A percentile compares a stretch with the other conserved stretches of the same genome.
These are phyloP conservation scores for Globisporangium echinulatum DNA, from an alignment of 352 stramenopile genomes.

Conservation along the genomic window DNA sequence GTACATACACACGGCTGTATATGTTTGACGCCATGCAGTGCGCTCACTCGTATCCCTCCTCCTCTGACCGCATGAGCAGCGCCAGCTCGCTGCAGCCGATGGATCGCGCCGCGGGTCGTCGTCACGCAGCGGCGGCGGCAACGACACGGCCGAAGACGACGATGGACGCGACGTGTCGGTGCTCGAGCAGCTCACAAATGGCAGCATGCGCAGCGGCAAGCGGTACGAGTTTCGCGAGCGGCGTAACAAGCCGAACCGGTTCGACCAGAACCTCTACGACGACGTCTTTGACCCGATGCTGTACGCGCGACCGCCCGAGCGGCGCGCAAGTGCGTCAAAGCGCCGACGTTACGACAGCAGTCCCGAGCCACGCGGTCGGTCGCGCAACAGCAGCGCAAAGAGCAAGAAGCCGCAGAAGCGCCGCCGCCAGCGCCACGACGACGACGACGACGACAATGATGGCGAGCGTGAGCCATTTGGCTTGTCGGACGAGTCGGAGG, in stretches of 20 bases:
- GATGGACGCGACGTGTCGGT: slow-evolving; percentile 5
- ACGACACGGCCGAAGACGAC: slow-evolving; percentile 12
- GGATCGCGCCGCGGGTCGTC: slow-evolving; percentile 8
- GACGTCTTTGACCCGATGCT: slow-evolving; percentile 46
- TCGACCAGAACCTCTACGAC: slow-evolving; percentile 63
- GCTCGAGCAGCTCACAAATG: slow-evolving; percentile 6
- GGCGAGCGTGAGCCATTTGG: slow-evolving; percentile 21
- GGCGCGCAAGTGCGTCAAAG: slow-evolving; percentile 8
- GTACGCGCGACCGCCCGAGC: slow-evolving; percentile 8
- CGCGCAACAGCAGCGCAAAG: neutral
- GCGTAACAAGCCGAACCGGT: slow-evolving; percentile 42
- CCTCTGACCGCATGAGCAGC: neutral
- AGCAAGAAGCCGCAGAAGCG: slow-evolving; percentile 5
- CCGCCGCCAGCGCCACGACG: neutral
- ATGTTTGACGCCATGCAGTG: neutral
- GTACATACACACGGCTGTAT: neutral
- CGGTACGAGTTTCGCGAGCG: slow-evolving; percentile 56
- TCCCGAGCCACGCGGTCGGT: slow-evolving; percentile 2
- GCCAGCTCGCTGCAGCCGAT: slow-evolving; percentile 13
- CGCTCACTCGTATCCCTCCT: neutral
- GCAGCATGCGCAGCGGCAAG: neutral
- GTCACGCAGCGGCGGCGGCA: slow-evolving; percentile 4
- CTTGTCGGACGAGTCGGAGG: slow-evolving; percentile 39
- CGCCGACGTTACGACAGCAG: slow-evolving; percentile 10
- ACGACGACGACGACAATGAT: slow-evolving; percentile 16